Base-by-base conservation (phyloP, 2,329 filamentous ascomycete species). In the Diaporthe longicolla region DNA sequence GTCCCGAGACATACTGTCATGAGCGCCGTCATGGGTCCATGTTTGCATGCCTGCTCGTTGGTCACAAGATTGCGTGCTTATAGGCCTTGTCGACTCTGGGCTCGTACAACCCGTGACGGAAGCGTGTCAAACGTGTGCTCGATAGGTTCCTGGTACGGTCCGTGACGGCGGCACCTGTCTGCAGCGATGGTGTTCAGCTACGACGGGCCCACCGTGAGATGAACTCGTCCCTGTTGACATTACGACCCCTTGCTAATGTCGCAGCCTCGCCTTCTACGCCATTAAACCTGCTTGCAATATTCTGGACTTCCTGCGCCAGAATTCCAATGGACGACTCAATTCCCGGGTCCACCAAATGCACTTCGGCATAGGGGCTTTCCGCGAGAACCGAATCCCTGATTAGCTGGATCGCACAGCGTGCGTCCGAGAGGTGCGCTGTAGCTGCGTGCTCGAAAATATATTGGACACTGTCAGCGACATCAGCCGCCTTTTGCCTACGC, bases 351-450 rank as follows among this genome's bases (percentile, higher is more conserved):
- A 86, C 81, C 8, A 91, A 83, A 55, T 82, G 83, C 6, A 89
- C 84, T n/a, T 83, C 79, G 0, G 83, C 82, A 77, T 85, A 89
- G 6, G 84, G 81, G 40, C 85, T 89, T 77, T 91, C 89, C 0
- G 87, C 87, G 1, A 90, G 80, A 0, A 91, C 80, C 54, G 86
- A 89, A 73, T 89, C 88, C 7, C 84, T 81, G 21, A 90, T 79
- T 11, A 88, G 77, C 75, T 88, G 85, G 1, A 90, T 78, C 0
- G 88, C 89, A 4, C 83, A 79, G 24, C 84, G 83, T 0, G 85
- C 83, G 74, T 91, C 89, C 0, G 84, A 80, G 0, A 91, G 77
- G 13, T 87, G 84, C 0, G 82, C 79, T 0, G 82, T 81, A 0
- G 85, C 81, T 0, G 80, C 81, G 0, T 76, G 77, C 77, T 91